Evolutionary conservation across 495 filamentous ascomycete genomes (phyloP), one percentile per base, ranked within the genome.

Genomic region (Saxophila tyrrhenica): DNA sequence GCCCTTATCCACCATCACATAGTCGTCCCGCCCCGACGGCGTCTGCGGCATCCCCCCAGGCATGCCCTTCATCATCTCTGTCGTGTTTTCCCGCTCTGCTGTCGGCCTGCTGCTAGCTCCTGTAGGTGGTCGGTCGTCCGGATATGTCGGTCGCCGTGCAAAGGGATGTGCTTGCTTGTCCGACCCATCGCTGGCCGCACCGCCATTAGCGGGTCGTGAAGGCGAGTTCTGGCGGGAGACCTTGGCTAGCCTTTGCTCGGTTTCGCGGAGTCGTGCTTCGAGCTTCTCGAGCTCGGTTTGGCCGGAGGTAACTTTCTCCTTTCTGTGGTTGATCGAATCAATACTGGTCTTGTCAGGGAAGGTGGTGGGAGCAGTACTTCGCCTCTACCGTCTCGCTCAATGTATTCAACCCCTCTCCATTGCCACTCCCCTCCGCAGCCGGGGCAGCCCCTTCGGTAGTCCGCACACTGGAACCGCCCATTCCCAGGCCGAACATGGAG

Each of bases 241-340:
- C 25, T 61, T 54, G 68, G 86, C 83, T 11, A 97, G 77, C 19
- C 84, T 83, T 61, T 82, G 73, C 70, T 97, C 91, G 56, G 91
- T 87, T 62, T 88, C 87, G 57, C 81, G 84, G 49, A 97, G 81
- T 49, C 81, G 80, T 16, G 79, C 80, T 69, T 95, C 88, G 52
- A 97, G 82, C 39, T 81, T 80, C 69, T 95, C 82, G 59, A 97
- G 79, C 65, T 97, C 89, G 20, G 78, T 76, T 43, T 75, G 80
- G 62, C 90, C 87, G 38, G 80, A 80, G 50, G 77, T 78, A 65
- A 97, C 82, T 49, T 74, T 71, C 62, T 80, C 75, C 62, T 82
- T 90, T 69, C 77, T 94, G 54, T 66, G 35, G 32, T 51, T 56
- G 49, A 51, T 56, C 24, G 55, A 61, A 42, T 49, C 29, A 29